Base-by-base conservation (phyloP, 192 early-diverging fungal species). In the Lobosporangium transversale region DNA sequence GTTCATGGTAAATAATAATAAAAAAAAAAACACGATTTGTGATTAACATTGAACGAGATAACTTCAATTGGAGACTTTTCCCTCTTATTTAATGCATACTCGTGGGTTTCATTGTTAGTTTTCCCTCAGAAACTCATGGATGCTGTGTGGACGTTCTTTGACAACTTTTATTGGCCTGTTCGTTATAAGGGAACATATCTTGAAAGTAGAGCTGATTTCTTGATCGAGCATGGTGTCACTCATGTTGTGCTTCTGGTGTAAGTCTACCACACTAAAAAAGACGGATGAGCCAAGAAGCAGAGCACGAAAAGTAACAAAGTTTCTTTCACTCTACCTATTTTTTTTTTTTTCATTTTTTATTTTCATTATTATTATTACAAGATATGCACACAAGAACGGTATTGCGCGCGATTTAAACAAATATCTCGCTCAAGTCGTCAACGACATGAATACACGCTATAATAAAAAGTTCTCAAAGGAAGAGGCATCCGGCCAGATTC, bases 351-450 rank as follows among this genome's bases (percentile, higher is more conserved):
- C 33, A 50, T 50, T 23, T 6, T 24, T 33, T 33, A 33, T 4
- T 51, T 27, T 10, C 24, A 3, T 30, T 32, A 23, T 8, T 57
- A 2, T 2, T 37, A 18, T 40, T 14, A 40, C 8, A 40, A 40
- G 68, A 8, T 81, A 81, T 24, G 80, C 80, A n/a, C 80, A 81
- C 42, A 81, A 81, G 62, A 68, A 81, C 36, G 80, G 80, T 14
- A 81, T 81, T 31, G 80, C 80, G 2, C 44, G 78, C 14, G 80
- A 68, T 40, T 26, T 81, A 44, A 81, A 81, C 54, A 68, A 55
- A 53, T 81, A 63, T 21, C 40, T 79, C 35, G 51, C 62, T 1
- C 43, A 40, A 20, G 70, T 64, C 1, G 80, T 81, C 14, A 33
- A 78, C 24, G 62, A 60, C 31, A 71, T 79, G 75, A 79, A 81